phyloP scores from a whole-genome alignment of 495 filamentous ascomycete genomes.

The Clavariopsis aquatica region DNA sequence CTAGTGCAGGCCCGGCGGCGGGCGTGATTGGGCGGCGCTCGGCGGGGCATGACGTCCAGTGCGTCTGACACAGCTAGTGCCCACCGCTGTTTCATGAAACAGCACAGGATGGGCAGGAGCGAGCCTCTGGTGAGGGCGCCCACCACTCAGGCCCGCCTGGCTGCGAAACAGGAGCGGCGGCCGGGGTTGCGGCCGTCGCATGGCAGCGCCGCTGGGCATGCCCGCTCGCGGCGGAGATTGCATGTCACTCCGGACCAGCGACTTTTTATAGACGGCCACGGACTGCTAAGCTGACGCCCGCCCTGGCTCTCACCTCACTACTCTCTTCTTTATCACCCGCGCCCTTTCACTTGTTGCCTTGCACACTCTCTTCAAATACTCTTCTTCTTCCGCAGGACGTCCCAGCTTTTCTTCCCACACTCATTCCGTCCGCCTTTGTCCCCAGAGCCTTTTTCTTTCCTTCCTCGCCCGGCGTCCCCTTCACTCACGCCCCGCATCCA shows the following conservation, averaged over 20 bases:
- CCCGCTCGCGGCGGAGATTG: constrained; percentile 20
- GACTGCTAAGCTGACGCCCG: constrained; percentile 12
- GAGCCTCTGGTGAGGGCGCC: background rate
- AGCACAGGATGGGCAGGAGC: constrained; percentile 7
- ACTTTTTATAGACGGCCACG: constrained; percentile 15
- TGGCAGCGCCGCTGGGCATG: constrained; percentile 3
- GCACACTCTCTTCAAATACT: constrained; percentile 15
- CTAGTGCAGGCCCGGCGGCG: background rate
- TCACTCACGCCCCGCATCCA: background rate
- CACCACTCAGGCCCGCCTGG: constrained; percentile 2
- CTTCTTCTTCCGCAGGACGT: constrained; percentile 6
- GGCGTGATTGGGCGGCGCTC: constrained; percentile 3
- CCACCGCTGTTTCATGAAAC: constrained; percentile 35
- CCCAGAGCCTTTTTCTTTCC: background rate
- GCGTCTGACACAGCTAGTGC: constrained; percentile 25
- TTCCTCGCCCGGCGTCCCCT: background rate
- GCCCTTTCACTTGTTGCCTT: constrained; percentile 4
- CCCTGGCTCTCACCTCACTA: constrained; percentile 10
- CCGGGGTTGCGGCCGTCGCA: constrained; percentile 4
- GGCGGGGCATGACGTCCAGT: background rate
- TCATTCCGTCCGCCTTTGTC: constrained; percentile 15
- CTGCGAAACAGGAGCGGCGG: constrained; percentile 21
- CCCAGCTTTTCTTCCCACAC: constrained; percentile 10
- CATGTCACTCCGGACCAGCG: constrained; percentile 1
- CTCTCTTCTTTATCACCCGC: constrained; percentile 2